Evolutionary conservation across 352 stramenopile genomes (phyloP).

Genomic region (Peronospora destructor): DNA sequence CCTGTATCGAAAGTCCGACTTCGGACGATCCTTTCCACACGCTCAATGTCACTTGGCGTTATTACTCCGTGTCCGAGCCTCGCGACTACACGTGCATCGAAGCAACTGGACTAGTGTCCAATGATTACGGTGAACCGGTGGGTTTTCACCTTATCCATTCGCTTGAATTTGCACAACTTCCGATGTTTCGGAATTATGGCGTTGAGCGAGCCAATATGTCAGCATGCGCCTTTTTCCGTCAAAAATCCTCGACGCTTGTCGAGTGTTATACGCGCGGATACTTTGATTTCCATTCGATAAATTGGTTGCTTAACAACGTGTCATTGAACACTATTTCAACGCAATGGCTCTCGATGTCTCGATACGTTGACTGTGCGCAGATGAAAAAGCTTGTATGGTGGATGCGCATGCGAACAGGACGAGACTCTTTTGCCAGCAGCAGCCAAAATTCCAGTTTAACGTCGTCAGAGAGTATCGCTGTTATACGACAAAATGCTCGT

Average conservation of each 20-base stretch:
- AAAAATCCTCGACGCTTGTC: conserved; percentile 30
- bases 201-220: conserved; percentile 46
- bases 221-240: conserved; percentile 35
- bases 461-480: conserved; percentile 16
- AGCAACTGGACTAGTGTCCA: conserved; percentile 33
- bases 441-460: conserved; percentile 30
- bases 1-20: conserved; percentile 25
- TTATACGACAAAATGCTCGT: conserved; percentile 7
- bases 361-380: conserved; percentile 33
- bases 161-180: conserved; percentile 42
- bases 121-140: conserved; percentile 35
- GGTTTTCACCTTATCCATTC: conserved; percentile 57
- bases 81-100: conserved; percentile 57
- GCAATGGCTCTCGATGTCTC: conserved; percentile 35
- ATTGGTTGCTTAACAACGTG: conserved; percentile 44
- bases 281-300: conserved; percentile 38
- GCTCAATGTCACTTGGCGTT: conserved; percentile 44
- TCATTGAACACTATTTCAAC: conserved; percentile 35
- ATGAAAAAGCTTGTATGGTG: conserved; percentile 48
- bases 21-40: conserved; percentile 42
- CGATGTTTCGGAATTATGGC: conserved; percentile 24
- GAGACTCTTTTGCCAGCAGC: conserved; percentile 36
- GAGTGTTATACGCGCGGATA: conserved; percentile 40
- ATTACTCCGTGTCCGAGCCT: conserved; percentile 33
- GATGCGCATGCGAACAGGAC: conserved; percentile 31